Conservation (phyloP, 2,329 filamentous ascomycete genomes). For the Colletotrichum horii region DNA sequence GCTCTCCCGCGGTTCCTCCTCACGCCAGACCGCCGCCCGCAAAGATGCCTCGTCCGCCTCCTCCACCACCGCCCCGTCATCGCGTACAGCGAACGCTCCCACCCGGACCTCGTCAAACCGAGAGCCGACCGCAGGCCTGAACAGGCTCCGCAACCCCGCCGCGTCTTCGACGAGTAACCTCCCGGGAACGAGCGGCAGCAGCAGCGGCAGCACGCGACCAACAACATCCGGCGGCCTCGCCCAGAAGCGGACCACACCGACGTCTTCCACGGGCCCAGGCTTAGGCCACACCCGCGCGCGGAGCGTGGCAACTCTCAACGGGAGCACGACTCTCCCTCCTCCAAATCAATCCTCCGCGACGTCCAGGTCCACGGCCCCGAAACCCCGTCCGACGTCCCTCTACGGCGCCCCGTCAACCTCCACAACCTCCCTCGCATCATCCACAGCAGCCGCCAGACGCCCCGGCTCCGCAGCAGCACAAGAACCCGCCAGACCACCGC, state of each 20-base stretch:
- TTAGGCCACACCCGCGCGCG: conserved; percentile 42
- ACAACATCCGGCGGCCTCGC: conserved; percentile 32
- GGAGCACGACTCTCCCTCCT: conserved; percentile 44
- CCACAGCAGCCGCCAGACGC: conserved; percentile 33
- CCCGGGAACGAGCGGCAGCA: conserved; percentile 7
- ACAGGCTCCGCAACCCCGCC: neutral
- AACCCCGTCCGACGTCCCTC: conserved; percentile 2
- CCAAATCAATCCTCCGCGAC: conserved; percentile 32
- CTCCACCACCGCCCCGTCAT: neutral
- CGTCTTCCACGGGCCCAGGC: conserved; percentile 22
- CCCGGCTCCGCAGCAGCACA: conserved; percentile 22
- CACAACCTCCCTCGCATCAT: neutral
- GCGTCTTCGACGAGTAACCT: conserved; percentile 26
- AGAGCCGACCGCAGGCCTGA: conserved; percentile 12
- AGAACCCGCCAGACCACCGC: neutral
- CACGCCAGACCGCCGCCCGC: neutral
- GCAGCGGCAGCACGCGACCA: conserved; percentile 22
- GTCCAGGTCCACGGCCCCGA: conserved; percentile 22
- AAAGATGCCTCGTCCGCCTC: neutral
- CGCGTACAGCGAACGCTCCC: neutral
- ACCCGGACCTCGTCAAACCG: conserved; percentile 5
- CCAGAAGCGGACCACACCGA: conserved; percentile 23
- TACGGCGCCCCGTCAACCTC: conserved; percentile 3
- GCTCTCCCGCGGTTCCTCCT: neutral
- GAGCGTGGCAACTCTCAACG: conserved; percentile 42